Conservation (phyloP, 1,139 yeast species). For the Magnusiomyces magnusii region DNA sequence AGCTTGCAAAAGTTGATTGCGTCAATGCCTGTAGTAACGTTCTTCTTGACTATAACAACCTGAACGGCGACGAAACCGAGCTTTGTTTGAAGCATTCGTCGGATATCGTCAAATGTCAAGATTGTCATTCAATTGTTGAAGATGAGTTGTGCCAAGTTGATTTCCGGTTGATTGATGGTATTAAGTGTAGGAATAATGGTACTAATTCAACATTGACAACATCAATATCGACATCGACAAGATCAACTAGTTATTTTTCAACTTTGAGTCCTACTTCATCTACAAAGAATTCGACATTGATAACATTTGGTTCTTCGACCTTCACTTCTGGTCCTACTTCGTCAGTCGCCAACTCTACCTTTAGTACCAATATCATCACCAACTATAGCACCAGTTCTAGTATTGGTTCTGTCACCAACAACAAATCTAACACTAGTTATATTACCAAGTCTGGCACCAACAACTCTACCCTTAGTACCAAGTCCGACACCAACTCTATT, state of each 20-base stretch:
- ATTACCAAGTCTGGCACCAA: not conserved
- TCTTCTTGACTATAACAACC: not conserved
- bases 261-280: not conserved
- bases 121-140: not conserved
- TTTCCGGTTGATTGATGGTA: not conserved
- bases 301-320: too few species aligned
- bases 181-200: not conserved
- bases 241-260: too few species aligned
- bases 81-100: not conserved
- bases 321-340: not conserved
- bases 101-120: not conserved
- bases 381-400: too few species aligned
- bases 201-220: too few species aligned
- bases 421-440: too few species aligned
- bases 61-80: not conserved
- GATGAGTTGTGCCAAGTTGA: not conserved
- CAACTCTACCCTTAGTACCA: too few species aligned
- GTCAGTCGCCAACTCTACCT: too few species aligned
- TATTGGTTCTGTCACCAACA: too few species aligned
- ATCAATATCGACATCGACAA: not conserved
- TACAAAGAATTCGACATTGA: too few species aligned
- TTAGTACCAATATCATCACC: too few species aligned
- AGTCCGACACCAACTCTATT: too few species aligned
- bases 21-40: not conserved
- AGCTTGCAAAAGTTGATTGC: not conserved